Evolutionary conservation across 306 rosid genomes (phyloP), one percentile per base, ranked within the genome.

Genomic region (Vigna radiata): DNA sequence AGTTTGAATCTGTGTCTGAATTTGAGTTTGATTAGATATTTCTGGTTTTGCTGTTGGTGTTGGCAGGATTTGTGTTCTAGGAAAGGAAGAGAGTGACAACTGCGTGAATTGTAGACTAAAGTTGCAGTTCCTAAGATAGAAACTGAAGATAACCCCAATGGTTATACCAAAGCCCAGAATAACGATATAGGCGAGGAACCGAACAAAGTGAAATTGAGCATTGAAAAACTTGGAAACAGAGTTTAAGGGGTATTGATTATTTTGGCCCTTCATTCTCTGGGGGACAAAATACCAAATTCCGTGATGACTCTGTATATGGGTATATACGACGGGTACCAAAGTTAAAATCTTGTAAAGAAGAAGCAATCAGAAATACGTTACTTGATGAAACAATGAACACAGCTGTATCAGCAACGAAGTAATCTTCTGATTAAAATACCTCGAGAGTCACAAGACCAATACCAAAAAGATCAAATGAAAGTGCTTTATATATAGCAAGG

Each of bases 131-230:
- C 83, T 84, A n/a, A 85, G 76, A 36, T 80, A 84, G 77, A 85
- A 83, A 68, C 86, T 82, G 2, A 85, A 16, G 33, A 86, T 69
- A 41, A 88, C 62, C 52, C 96, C 98, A 46, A 89, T 39, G 53
- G 94, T 84, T 39, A 93, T 19, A 17, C 96, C 98, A 70, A 77
- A 82, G 2, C 79, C 91, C 68, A 93, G 78, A 64, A 89, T 79
- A 5, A 89, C 44, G 65, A 85, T 7, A 79, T 72, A 84, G 4
- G 86, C 54, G 0, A 93, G 82, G 54, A 85, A 33, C 41, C 71
- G 80, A 25, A 85, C 36, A 72, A 86, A 76, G 64, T 86, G 87
- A 16, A 72, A 41, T 31, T 86, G 96, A 67, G 15, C 17, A 64
- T 72, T 81, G 73, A 83, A 77, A 5, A 72, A 3, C 75, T 81